Percentiles rank a stretch among this genome's conserved stretches.
Evolutionary conservation across 2,329 filamentous ascomycete genomes (phyloP).

Genomic region (Colletotrichum scovillei): DNA sequence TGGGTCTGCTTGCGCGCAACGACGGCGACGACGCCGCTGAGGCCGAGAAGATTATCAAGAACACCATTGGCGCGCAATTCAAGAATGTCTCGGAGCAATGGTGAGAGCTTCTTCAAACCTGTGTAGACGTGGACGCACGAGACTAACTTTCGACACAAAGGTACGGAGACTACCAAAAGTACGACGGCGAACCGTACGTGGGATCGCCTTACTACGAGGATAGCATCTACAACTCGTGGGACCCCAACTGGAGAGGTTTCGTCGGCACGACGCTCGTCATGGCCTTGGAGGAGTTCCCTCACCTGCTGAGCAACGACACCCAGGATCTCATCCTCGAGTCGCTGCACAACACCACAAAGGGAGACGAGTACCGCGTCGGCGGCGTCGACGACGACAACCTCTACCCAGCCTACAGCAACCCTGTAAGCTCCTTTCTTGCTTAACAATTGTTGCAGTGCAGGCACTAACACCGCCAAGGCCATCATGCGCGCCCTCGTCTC

Average conservation of each 20-base stretch:
- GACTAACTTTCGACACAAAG: slow-evolving; percentile 32
- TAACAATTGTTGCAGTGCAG: too few species aligned
- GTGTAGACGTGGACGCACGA: slow-evolving; percentile 31
- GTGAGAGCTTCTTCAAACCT: slow-evolving; percentile 49
- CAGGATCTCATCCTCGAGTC: slow-evolving; percentile 61
- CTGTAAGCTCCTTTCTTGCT: slow-evolving; percentile 42
- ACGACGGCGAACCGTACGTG: slow-evolving; percentile 68
- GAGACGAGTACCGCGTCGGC: slow-evolving; percentile 71
- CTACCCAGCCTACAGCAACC: slow-evolving; percentile 72
- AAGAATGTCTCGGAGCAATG: slow-evolving; percentile 64
- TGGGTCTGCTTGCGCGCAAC: slow-evolving; percentile 68
- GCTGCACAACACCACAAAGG: slow-evolving; percentile 65
- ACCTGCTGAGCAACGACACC: slow-evolving; percentile 52
- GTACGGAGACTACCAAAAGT: slow-evolving; percentile 63
- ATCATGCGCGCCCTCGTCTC: slow-evolving; percentile 73
- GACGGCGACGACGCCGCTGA: slow-evolving; percentile 58
- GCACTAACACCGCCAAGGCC: slow-evolving; percentile 34
- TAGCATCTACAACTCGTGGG: slow-evolving; percentile 68
- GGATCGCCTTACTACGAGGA: slow-evolving; percentile 61
- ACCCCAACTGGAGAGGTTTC: slow-evolving; percentile 74
- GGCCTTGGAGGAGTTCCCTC: slow-evolving; percentile 67
- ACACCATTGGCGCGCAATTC: slow-evolving; percentile 64
- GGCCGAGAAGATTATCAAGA: slow-evolving; percentile 64
- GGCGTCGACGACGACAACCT: slow-evolving; percentile 70
- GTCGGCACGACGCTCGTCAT: slow-evolving; percentile 69